Percentiles rank a stretch among this genome's conserved stretches.
Evolutionary conservation across 2,329 filamentous ascomycete genomes (phyloP).

Genomic region (Mycocentrospora acerina): DNA sequence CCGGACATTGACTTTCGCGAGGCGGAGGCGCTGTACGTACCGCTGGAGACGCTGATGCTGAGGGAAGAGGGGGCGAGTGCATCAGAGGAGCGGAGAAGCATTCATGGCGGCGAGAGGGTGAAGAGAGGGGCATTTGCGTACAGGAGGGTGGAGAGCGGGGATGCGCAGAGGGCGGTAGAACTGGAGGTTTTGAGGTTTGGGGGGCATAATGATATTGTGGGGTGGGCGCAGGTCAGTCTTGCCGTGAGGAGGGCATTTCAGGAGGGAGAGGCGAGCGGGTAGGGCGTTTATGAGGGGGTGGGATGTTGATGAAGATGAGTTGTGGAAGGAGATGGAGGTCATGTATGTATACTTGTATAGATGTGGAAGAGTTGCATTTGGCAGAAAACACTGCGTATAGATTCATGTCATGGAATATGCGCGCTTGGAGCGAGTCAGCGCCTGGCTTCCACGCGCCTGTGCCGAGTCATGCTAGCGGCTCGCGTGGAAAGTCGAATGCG

Average conservation of each 20-base stretch:
- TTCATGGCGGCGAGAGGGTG: conserved; percentile 34
- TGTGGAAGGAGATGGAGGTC: conserved; percentile 27
- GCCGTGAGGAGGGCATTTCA: conserved; percentile 69
- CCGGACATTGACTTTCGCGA: conserved; percentile 77
- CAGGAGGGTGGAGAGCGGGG: conserved; percentile 31
- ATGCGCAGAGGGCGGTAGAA: conserved; percentile 35
- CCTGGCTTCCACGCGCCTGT: too few relatives aligned
- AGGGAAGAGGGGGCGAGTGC: conserved; percentile 27
- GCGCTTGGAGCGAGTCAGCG: too few relatives aligned
- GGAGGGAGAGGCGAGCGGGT: too few relatives aligned
- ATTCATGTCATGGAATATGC: too few relatives aligned
- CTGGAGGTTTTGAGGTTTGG: conserved; percentile 49
- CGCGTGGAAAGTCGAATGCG: too few relatives aligned
- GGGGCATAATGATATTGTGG: conserved; percentile 68
- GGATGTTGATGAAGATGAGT: conserved; percentile 44
- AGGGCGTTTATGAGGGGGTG: too few relatives aligned
- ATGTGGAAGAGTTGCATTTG: too few relatives aligned
- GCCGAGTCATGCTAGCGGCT: too few relatives aligned
- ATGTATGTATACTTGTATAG: conserved; percentile 1
- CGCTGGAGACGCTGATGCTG: conserved; percentile 30
- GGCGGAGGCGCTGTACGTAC: conserved; percentile 44
- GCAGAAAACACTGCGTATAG: too few relatives aligned
- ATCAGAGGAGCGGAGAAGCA: conserved; percentile 31
- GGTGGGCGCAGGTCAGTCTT: conserved; percentile 63
- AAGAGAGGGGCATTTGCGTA: conserved; percentile 41